Evolutionary conservation across 2,329 filamentous ascomycete species (phyloP), one percentile per base, ranked within the genome.

Genomic region (Nannizzia gypsea): DNA sequence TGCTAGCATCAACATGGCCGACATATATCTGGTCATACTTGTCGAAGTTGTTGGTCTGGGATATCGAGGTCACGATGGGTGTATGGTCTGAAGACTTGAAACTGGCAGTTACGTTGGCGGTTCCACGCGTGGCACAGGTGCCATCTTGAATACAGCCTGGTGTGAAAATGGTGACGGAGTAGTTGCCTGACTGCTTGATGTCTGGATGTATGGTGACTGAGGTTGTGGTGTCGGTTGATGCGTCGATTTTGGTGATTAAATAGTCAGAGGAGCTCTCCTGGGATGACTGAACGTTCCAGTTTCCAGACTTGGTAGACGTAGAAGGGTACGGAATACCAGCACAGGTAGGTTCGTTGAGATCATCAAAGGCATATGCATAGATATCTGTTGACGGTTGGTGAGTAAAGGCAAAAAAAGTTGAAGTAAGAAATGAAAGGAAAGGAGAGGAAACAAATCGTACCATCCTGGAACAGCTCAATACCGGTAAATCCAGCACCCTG

Each of bases 11-110:
- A 59, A 99, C 84, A 65, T 84, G 84, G 54, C 91, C 93, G 65
- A 86, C 87, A 74, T 90, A 96, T 61, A 99, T 85, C 66, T 89
- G 85, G 70, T 99, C 93, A 69, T 95, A 97, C 73, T 99, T 99
- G 77, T 97, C 92, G 71, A 86, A 95, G 70, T 95, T 82, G 74
- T 99, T 99, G 17, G 91, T 96, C 73, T 99, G 93, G 70, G 82
- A 95, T 6, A 96, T 76, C 0, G 82, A 80, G 0, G 79, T 83
- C 28, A 82, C 80, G 60, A 85, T 78, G 3, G 81, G 77, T 63
- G 67, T 74, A 67, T 69, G 78, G 67, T 65, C 74, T 31, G 69
- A 69, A 42, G 71, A 71, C 2, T 83, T 81, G 77, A 93, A 84
- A 24, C 79, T 80, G 36, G 85, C 88, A 1, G 88, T 92, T 58